Evolutionary conservation across 805 yeast species (phyloP), one percentile per base, ranked within the genome.

Genomic region (Metschnikowia kofuensis): DNA sequence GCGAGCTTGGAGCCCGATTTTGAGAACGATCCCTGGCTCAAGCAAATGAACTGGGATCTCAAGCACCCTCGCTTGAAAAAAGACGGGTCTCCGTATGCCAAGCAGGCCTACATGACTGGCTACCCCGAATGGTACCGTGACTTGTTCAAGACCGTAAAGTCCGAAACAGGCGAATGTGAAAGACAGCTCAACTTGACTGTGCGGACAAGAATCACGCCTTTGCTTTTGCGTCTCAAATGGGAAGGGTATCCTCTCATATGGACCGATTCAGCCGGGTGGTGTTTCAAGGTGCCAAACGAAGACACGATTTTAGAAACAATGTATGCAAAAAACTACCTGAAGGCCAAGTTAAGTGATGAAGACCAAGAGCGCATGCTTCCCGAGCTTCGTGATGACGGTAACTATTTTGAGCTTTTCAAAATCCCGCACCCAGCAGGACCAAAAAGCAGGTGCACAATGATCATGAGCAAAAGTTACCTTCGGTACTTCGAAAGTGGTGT

Each of bases 51-150:
- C 64, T 94, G 99, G 99, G 78, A 82, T 0, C 69, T 85, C 1
- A 74, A 73, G 31, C 85, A 87, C 1, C 63, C 77, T 0, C 76
- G 82, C 45, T 54, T 82, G 38, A 87, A 84, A 12, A 89, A 89
- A 61, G 74, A 78, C 35, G 96, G 94, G 2, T 69, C 67, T 4
- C 87, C 89, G 1, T 76, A 71, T 26, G 87, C 88, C 47, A 82
- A 79, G 27, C 96, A 89, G 64, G 76, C 77, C 1, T 89, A 80
- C 57, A 62, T 89, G 41, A 95, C 96, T 0, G 98, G 97, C 0
- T 89, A 77, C 58, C 99, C 99, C 0, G 85, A 85, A 55, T 94
- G 99, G 99, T 95, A 88, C 65, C 79, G 86, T 51, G 83, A 82
- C 27, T 60, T 80, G 35, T 68, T 73, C 52, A 74, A 69, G 38